Evolutionary conservation across 352 stramenopile species (phyloP).

Genomic region (Peronospora farinosa): DNA sequence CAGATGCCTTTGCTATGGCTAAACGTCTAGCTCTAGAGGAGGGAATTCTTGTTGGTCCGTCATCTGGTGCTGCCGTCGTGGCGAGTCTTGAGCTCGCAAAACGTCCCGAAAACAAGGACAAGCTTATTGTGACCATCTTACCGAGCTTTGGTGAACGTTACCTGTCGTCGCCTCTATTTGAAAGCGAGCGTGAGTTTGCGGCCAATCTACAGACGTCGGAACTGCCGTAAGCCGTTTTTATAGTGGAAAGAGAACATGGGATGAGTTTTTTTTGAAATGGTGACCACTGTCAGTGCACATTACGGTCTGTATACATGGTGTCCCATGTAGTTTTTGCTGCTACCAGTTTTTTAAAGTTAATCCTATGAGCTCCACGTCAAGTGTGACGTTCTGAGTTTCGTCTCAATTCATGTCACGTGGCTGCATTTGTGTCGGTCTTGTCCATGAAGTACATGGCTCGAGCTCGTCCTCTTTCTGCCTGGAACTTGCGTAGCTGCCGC

Average conservation of each 20-base stretch:
- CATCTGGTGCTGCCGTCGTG: conserved; percentile 78
- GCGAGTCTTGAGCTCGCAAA: conserved; percentile 78
- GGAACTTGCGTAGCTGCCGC: conserved; percentile 67
- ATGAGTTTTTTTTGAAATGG: background rate
- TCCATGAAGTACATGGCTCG: conserved; percentile 36
- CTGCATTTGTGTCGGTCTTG: background rate
- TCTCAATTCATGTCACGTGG: conserved; percentile 8
- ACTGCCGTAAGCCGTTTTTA: conserved; percentile 16
- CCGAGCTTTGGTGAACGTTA: conserved; percentile 89
- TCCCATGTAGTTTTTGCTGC: background rate
- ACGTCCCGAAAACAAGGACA: conserved; percentile 76
- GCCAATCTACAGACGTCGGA: conserved; percentile 45
- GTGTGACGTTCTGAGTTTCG: background rate
- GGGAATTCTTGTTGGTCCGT: conserved; percentile 83
- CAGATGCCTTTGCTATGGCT: conserved; percentile 81
- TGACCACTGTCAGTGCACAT: background rate
- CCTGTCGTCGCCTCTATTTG: conserved; percentile 74
- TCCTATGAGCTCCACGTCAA: background rate
- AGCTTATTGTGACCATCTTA: conserved; percentile 87
- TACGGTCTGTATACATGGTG: conserved; percentile 14
- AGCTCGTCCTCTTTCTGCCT: conserved; percentile 45
- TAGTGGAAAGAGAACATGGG: background rate
- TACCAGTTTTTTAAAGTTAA: background rate
- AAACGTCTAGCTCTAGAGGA: conserved; percentile 81
- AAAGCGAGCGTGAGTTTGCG: conserved; percentile 70